Evolutionary conservation across 345 rosid genomes (phyloP), one percentile per base, ranked within the genome.

Genomic region (Brassica cretica): DNA sequence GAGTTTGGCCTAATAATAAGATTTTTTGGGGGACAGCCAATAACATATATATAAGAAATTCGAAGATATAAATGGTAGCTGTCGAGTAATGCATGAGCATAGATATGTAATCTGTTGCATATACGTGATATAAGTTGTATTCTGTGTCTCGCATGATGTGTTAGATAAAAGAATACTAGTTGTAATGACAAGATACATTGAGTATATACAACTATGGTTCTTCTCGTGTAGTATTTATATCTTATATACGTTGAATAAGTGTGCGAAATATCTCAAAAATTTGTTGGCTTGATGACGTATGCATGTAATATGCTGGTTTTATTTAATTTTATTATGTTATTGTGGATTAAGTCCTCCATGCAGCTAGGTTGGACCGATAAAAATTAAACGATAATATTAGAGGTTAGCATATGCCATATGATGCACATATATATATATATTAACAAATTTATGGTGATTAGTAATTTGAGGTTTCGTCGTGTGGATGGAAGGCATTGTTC

Each of bases 231-330:
- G 55, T 49, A 27, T 27, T 56, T 18, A 30, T 69, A 70, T 73
- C 18, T 41, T 66, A 44, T 39, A 12, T 51, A 55, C 79, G 72
- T 80, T 80, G 79, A 75, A 70, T 46, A 41, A 76, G 61, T 79
- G 55, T 69, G 44, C 49, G 30, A 70, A 56, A 64, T 70, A 70
- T 58, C 27, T 68, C 29, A 55, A 32, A 32, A 44, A 2, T 66
- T 55, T 3, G 64, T 32, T 80, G 76, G 65, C 64, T 21, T 64
- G 73, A 21, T 75, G 73, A 80, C 76, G 80, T 44, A 75, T n/a
- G 55, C 24, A 21, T n/a, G 55, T 32, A 21, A 3, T 39, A 65
- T 69, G 27, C 44, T 53, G 24, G 8, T 53, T 53, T 6, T 49
- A 49, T 49, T n/a, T n/a, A 2, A 2, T 53, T 53, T 53, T 5